Evolutionary conservation across 2,329 filamentous ascomycete genomes (phyloP).

Genomic region (Penicillium frequentans): DNA sequence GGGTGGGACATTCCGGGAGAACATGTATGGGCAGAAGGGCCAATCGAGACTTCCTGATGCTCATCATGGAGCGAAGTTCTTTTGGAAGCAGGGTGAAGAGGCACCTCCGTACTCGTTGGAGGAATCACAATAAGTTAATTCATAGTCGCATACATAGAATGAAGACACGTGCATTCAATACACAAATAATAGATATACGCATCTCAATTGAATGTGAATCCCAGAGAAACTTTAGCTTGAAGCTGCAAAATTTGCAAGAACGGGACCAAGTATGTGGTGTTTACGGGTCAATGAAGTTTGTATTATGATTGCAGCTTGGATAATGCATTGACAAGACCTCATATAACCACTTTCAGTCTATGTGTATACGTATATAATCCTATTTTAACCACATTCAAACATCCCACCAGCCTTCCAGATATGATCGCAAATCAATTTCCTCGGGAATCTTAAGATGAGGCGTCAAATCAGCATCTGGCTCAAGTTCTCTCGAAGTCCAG

Average conservation of each 20-base stretch:
- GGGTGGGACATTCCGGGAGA: slow-evolving; percentile 42
- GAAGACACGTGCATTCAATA: background rate
- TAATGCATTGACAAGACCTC: background rate
- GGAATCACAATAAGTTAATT: slow-evolving; percentile 1
- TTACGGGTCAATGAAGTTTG: too few relatives aligned
- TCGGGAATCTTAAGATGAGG: slow-evolving; percentile 60
- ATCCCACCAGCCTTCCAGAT: slow-evolving; percentile 70
- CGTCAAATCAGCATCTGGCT: slow-evolving; percentile 60
- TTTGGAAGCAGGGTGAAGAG: slow-evolving; percentile 36
- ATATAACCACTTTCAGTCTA: background rate
- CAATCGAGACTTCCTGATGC: slow-evolving; percentile 32
- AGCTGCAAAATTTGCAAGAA: too few relatives aligned
- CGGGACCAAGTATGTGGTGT: too few relatives aligned
- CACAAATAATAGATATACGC: too few relatives aligned
- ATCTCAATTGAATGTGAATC: background rate
- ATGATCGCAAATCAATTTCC: slow-evolving; percentile 59
- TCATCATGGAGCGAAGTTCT: slow-evolving; percentile 38
- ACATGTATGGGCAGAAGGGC: slow-evolving; percentile 34
- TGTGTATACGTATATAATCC: background rate
- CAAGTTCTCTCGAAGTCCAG: slow-evolving; percentile 60
- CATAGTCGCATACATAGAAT: background rate
- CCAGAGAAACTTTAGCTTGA: fast-evolving
- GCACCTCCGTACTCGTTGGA: slow-evolving; percentile 29
- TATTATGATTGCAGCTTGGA: too few relatives aligned
- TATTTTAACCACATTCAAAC: slow-evolving; percentile 20